Evolutionary conservation across 352 stramenopile species (phyloP), one percentile per base, ranked within the genome.

Genomic region (Pythium vanterpoolii): DNA sequence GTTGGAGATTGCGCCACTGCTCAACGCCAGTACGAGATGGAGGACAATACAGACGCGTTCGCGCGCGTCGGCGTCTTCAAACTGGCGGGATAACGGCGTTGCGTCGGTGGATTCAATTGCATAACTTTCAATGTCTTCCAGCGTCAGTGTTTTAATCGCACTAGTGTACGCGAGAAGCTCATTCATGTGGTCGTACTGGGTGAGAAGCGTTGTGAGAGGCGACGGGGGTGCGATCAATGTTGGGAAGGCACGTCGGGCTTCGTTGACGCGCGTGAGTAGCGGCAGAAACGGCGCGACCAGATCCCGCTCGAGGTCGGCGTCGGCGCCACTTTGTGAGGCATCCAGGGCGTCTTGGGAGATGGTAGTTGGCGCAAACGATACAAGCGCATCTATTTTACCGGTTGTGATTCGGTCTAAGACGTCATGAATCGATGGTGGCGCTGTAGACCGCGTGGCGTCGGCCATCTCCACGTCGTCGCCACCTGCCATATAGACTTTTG

Each of bases 261-360:
- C 49, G 55, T 85, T 65, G 13, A 88, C 70, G 3, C 76, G 76
- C 24, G 71, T 71, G 5, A 89, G 53, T 34, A 86, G 62, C 31
- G 79, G 76, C 30, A 86, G 38, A 51, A 86, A 78, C 0, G 76
- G 68, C 39, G 66, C 60, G 39, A 83, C 39, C 9, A 82, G 28
- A 7, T 56, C 51, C 9, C 28, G 21, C 30, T 60, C 53, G 13
- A 30, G 13, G 53, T 60, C 53, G 16, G 26, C 46, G 50, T 60
- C 42, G 46, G 31, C 26, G 33, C 16, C 34, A 2, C 52, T 50
- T 49, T 31, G 48, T 16, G 47, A 26, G 18, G 36, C 8, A 23
- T 52, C 26, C 19, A 26, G 13, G 7, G 36, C 26, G 46, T 10
- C 40, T 23, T 30, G 19, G 1, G 38, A 38, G 36, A 0, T 18